Evolutionary conservation across 495 filamentous ascomycete species (phyloP).

Genomic region (Beverwykella pulmonaria): DNA sequence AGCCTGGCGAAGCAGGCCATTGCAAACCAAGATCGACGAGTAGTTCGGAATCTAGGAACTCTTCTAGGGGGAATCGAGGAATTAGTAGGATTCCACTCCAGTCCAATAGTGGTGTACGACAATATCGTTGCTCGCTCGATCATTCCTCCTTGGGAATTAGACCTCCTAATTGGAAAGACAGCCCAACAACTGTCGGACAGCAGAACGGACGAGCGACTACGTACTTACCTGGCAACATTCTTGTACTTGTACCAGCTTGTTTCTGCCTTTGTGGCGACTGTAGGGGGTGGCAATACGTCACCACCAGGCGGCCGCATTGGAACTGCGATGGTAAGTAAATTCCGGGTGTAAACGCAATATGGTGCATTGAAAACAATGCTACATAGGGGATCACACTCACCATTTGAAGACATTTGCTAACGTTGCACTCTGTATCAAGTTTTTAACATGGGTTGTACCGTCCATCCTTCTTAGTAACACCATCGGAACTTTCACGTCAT

Average conservation of each 20-base stretch:
- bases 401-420: too few relatives aligned
- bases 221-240: constrained; percentile 39
- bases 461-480: constrained; percentile 43
- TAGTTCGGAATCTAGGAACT: constrained; percentile 28
- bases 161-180: constrained; percentile 2
- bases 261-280: constrained; percentile 36
- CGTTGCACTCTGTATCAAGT: background rate
- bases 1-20: constrained; percentile 13
- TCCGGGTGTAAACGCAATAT: too few relatives aligned
- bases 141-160: background rate
- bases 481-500: constrained; percentile 41
- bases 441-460: constrained; percentile 46
- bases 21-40: background rate
- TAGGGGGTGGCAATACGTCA: constrained; percentile 38
- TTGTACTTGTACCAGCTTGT: constrained; percentile 42
- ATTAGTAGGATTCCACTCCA: constrained; percentile 21
- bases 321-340: constrained; percentile 28
- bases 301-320: constrained; percentile 44
- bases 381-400: too few relatives aligned
- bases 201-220: constrained; percentile 39
- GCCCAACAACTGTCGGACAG: constrained; percentile 39
- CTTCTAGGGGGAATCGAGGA: constrained; percentile 38
- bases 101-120: constrained; percentile 7
- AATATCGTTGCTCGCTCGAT: background rate
- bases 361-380: too few relatives aligned